phyloP scores from a whole-genome alignment of 805 yeast genomes.

The Debaryomyces castellii region DNA sequence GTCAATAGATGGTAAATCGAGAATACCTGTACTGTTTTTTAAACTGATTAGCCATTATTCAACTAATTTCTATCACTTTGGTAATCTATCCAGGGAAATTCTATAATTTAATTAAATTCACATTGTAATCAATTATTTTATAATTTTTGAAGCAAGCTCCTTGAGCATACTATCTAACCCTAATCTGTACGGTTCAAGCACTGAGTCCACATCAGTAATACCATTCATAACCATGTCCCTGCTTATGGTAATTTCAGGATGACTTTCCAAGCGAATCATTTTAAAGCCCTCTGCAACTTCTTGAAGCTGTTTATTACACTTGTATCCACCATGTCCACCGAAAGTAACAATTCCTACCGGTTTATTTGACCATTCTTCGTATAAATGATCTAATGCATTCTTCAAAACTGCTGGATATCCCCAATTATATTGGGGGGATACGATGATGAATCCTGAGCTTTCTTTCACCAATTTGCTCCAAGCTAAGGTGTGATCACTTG shows the following conservation, averaged over 20 bases:
- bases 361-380: slow-evolving; percentile 1
- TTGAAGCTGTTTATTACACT: background rate
- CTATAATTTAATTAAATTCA: no score
- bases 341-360: slow-evolving; percentile 3
- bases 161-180: no score
- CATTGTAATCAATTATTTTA: no score
- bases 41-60: no score
- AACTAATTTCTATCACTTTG: no score
- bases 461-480: slow-evolving; percentile 24
- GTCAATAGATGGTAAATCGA: no score
- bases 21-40: no score
- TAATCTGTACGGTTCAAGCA: no score
- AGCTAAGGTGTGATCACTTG: slow-evolving; percentile 16
- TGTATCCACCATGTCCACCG: slow-evolving; percentile 2
- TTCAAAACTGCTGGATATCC: slow-evolving; percentile 37
- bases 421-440: slow-evolving; percentile 38
- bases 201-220: no score
- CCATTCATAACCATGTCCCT: background rate
- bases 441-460: slow-evolving; percentile 28
- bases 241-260: background rate
- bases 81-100: no score
- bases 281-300: background rate
- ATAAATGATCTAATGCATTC: slow-evolving; percentile 36
- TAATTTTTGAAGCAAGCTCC: no score
- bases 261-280: background rate